Evolutionary conservation across 129 eudicot species (phyloP).

Genomic region (Lactuca saligna): DNA sequence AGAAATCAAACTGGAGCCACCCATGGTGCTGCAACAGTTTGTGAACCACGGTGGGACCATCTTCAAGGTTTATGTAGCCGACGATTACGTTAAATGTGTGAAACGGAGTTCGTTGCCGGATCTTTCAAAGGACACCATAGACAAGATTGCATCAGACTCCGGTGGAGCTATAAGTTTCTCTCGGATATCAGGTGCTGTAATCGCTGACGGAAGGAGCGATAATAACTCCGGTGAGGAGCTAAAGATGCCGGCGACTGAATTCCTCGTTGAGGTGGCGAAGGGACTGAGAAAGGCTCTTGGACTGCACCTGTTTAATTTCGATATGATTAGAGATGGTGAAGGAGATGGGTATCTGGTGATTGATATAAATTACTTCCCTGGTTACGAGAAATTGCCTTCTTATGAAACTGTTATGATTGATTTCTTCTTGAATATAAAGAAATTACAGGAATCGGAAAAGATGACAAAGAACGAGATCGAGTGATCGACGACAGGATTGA

Average conservation of each 20-base stretch:
- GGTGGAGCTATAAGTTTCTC: constrained; percentile 27
- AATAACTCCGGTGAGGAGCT: background rate
- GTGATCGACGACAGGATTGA: background rate
- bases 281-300: constrained; percentile 46
- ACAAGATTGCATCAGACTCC: constrained; percentile 19
- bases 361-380: constrained; percentile 79
- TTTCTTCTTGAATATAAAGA: constrained; percentile 40
- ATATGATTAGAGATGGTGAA: constrained; percentile 57
- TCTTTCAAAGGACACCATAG: constrained; percentile 28
- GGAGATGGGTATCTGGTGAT: constrained; percentile 53
- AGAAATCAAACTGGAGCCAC: constrained; percentile 36
- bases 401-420: constrained; percentile 55
- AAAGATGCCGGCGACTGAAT: constrained; percentile 40
- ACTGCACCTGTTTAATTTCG: constrained; percentile 64
- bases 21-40: constrained; percentile 67
- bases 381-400: constrained; percentile 64
- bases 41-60: constrained; percentile 79
- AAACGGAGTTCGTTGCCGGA: constrained; percentile 68
- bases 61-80: constrained; percentile 82
- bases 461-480: background rate
- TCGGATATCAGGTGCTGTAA: constrained; percentile 43
- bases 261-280: constrained; percentile 44
- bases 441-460: constrained; percentile 15
- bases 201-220: background rate
- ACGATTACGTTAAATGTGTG: constrained; percentile 54